phyloP scores from a whole-genome alignment of 2,329 filamentous ascomycete species.

The Colletotrichum sp. region DNA sequence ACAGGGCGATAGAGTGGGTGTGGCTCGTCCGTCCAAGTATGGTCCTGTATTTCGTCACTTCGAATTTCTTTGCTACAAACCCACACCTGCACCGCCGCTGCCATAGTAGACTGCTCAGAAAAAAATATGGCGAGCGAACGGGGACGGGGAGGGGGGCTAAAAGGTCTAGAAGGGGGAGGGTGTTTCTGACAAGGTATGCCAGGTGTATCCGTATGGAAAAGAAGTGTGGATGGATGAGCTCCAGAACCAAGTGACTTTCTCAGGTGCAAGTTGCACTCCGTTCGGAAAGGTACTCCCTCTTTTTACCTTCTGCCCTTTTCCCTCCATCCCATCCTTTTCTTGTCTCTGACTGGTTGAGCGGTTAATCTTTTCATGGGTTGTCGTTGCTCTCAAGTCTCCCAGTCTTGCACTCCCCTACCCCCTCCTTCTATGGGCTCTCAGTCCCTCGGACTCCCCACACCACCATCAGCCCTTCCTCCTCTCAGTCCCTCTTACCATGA shows the following conservation, averaged over 20 bases:
- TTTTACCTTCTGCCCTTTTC: background rate
- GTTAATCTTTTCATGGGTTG: slow-evolving; percentile 4
- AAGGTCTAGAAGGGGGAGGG: slow-evolving; percentile 13
- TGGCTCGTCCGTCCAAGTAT: background rate
- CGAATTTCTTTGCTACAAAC: slow-evolving; percentile 19
- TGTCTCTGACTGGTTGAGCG: background rate
- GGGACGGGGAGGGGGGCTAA: background rate
- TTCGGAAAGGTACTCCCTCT: background rate
- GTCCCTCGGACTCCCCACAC: slow-evolving; percentile 20
- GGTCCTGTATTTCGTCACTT: slow-evolving; percentile 11
- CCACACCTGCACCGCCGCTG: slow-evolving; percentile 18
- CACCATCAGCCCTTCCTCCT: slow-evolving; percentile 10
- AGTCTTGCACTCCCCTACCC: background rate
- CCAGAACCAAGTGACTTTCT: background rate
- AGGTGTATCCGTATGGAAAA: slow-evolving; percentile 12
- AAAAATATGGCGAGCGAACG: background rate
- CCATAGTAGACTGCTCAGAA: background rate
- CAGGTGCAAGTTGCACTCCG: background rate
- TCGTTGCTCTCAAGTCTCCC: background rate
- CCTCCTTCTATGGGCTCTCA: slow-evolving; percentile 3
- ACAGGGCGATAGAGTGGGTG: slow-evolving; percentile 2
- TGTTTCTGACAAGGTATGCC: background rate
- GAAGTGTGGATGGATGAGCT: background rate
- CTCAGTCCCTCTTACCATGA: background rate
- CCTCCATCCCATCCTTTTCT: slow-evolving; percentile 12